These are phyloP conservation scores for Drechslera avenae DNA, from an alignment of 2,329 filamentous ascomycete species.

Conservation along the genomic window DNA sequence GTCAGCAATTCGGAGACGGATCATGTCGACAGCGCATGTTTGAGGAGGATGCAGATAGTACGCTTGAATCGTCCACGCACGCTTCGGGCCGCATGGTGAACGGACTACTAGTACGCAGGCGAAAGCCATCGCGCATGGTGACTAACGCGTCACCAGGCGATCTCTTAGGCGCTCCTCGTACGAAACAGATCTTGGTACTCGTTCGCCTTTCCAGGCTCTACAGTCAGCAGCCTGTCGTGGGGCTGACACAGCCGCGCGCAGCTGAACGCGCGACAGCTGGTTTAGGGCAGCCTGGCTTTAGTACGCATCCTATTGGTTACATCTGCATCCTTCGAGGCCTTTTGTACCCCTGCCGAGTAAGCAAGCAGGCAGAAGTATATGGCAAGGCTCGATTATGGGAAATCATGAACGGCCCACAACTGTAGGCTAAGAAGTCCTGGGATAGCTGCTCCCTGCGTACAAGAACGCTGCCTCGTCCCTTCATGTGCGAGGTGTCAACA, in stretches of 20 bases:
- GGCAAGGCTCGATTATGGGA: constrained; percentile 1
- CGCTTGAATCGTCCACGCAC: background rate
- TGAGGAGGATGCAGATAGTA: background rate
- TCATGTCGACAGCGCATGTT: no score
- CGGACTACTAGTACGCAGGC: background rate
- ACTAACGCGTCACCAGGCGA: background rate
- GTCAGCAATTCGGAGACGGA: no score
- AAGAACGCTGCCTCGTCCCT: background rate
- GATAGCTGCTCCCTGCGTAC: background rate
- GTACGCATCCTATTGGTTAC: background rate
- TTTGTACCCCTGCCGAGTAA: constrained; percentile 5
- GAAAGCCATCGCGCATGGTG: background rate
- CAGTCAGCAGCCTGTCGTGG: background rate
- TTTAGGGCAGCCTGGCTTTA: background rate
- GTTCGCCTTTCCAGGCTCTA: constrained; percentile 40
- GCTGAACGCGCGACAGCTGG: constrained; percentile 7
- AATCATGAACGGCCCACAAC: background rate
- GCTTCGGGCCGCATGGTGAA: background rate
- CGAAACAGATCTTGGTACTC: constrained; percentile 1
- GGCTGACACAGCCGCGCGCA: constrained; percentile 10
- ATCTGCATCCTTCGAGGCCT: background rate
- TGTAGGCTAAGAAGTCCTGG: constrained; percentile 2
- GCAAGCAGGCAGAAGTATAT: constrained; percentile 5
- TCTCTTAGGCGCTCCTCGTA: background rate
- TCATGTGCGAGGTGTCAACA: background rate